These are phyloP conservation scores for Sporormia fimetaria DNA, from an alignment of 495 filamentous ascomycete genomes.

Conservation along the genomic window DNA sequence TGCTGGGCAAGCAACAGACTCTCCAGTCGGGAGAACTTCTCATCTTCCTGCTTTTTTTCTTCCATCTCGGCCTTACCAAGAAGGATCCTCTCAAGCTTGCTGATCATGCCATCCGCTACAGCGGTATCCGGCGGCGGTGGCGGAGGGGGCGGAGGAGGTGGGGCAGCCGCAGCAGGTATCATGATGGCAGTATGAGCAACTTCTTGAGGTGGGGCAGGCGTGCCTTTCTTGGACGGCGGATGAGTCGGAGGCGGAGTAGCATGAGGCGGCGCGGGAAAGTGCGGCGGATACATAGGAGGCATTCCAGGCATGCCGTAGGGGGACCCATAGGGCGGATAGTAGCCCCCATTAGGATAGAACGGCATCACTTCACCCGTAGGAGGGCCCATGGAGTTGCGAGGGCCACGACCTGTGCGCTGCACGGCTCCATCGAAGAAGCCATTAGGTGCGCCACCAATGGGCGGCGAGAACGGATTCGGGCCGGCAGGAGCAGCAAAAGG, in stretches of 20 bases:
- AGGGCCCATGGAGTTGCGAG: slow-evolving; percentile 26
- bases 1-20: slow-evolving; percentile 18
- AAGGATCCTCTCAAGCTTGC: slow-evolving; percentile 11
- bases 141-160: slow-evolving; percentile 8
- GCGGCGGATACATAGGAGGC: slow-evolving; percentile 20
- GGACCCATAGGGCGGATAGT: slow-evolving; percentile 21
- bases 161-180: slow-evolving; percentile 3
- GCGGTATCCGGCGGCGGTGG: slow-evolving; percentile 14
- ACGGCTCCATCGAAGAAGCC: slow-evolving; percentile 16
- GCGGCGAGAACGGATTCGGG: slow-evolving; percentile 27
- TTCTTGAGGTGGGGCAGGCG: slow-evolving; percentile 16
- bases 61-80: slow-evolving; percentile 15
- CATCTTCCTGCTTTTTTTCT: slow-evolving; percentile 19
- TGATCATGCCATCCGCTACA: slow-evolving; percentile 12
- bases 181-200: background rate
- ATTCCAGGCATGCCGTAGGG: slow-evolving; percentile 14
- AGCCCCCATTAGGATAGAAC: slow-evolving; percentile 7
- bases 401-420: slow-evolving; percentile 11
- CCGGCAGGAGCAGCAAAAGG: slow-evolving; percentile 27
- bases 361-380: slow-evolving; percentile 27
- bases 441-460: slow-evolving; percentile 14
- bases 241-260: slow-evolving; percentile 15
- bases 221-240: slow-evolving; percentile 13
- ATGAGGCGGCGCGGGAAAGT: slow-evolving; percentile 6
- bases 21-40: slow-evolving; percentile 23